Percentiles rank a stretch among this genome's conserved stretches.
These are phyloP conservation scores for Diddensiella santjacobensis DNA, from an alignment of 805 yeast genomes.

Conservation along the genomic window DNA sequence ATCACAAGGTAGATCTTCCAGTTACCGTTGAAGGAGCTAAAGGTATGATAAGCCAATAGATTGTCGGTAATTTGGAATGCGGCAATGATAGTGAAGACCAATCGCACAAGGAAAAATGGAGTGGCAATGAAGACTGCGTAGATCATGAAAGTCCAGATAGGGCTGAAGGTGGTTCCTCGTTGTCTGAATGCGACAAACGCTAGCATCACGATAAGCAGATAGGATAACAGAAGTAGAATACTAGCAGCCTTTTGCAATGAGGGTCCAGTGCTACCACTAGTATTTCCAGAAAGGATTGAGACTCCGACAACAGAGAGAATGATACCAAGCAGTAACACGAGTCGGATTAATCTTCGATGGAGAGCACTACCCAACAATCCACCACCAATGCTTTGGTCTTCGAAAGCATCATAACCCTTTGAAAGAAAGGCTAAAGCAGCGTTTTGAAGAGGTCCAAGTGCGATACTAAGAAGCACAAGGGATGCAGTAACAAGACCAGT, in stretches of 20 bases:
- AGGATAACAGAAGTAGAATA: conserved; percentile 7
- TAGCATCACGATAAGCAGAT: conserved; percentile 2
- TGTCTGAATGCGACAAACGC: conserved; percentile 3
- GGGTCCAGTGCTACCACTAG: conserved; percentile 2
- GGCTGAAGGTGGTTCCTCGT: conserved; percentile 6
- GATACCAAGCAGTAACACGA: conserved; percentile 7
- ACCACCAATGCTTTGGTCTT: not conserved
- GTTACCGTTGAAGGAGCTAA: conserved; percentile 22
- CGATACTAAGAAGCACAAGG: conserved; percentile 10
- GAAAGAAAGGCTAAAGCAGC: conserved; percentile 14
- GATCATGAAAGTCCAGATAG: conserved; percentile 7
- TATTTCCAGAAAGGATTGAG: conserved; percentile 3
- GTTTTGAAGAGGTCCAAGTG: conserved; percentile 15
- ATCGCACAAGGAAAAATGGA: conserved; percentile 16
- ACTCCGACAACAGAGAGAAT: conserved; percentile 13
- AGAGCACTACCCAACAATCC: not conserved
- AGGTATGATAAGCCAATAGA: conserved; percentile 9
- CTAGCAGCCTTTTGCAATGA: conserved; percentile 6
- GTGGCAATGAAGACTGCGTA: conserved; percentile 5
- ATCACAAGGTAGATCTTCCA: conserved; percentile 70
- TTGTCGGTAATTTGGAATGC: conserved; percentile 11
- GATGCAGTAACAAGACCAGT: conserved; percentile 8
- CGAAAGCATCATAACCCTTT: conserved; percentile 7
- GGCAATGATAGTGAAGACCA: conserved; percentile 8
- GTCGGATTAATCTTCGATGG: not conserved